phyloP scores from a whole-genome alignment of 305 asterid genomes.

The Caryopteris hybrid region DNA sequence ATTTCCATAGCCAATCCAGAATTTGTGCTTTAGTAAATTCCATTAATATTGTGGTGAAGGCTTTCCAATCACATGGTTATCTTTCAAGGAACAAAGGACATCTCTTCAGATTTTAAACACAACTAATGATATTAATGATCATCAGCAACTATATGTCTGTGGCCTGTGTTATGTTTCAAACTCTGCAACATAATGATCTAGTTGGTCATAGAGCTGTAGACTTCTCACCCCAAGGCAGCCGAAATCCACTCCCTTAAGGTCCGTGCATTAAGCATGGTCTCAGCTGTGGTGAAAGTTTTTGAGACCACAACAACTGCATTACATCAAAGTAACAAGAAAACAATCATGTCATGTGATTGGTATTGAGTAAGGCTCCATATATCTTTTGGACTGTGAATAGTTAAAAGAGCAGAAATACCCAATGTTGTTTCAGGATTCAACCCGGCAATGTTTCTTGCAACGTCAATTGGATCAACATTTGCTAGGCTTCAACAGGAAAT shows the following conservation, averaged over 20 bases:
- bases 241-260: conserved; percentile 98
- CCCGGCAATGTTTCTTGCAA: conserved; percentile 78
- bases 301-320: conserved; percentile 93
- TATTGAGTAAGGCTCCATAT: not conserved
- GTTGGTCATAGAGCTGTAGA: not conserved
- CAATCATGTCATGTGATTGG: conserved; percentile 5
- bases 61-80: no score
- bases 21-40: not conserved
- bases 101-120: no score
- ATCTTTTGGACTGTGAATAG: not conserved
- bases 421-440: conserved; percentile 94
- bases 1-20: not conserved
- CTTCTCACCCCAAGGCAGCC: conserved; percentile 78
- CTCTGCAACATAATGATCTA: not conserved
- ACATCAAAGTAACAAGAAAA: conserved; percentile 7
- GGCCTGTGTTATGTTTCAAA: not conserved
- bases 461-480: conserved; percentile 96
- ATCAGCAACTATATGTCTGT: no score
- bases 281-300: conserved; percentile 97
- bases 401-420: conserved; percentile 41
- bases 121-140: no score
- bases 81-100: no score
- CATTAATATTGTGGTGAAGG: no score
- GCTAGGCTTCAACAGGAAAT: conserved; percentile 66
- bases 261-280: conserved; percentile 97